phyloP scores from a whole-genome alignment of 768 basidiomycete genomes.

The Calocera cornea region DNA sequence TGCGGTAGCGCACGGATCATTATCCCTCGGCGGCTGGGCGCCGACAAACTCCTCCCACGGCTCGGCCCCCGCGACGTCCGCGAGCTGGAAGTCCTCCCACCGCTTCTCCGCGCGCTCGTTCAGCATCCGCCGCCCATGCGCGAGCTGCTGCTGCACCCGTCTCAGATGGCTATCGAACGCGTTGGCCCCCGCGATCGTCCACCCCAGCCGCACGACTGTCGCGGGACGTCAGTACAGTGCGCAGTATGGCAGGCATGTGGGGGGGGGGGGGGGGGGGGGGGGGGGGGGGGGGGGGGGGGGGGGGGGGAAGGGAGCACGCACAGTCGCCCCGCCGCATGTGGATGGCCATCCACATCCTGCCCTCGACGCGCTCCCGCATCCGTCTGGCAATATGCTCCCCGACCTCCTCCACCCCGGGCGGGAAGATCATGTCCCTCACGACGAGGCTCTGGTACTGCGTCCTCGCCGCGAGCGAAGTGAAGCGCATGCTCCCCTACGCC shows the following conservation, averaged over 20 bases:
- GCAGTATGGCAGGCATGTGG: too few relatives aligned
- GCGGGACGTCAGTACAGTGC: not conserved
- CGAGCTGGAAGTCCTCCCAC: slow-evolving; percentile 22
- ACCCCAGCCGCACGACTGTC: slow-evolving; percentile 19
- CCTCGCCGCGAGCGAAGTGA: not conserved
- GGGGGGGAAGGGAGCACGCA: slow-evolving; percentile 17
- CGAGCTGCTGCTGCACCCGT: slow-evolving; percentile 23
- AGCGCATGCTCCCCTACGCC: not conserved
- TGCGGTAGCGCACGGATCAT: slow-evolving; percentile 10
- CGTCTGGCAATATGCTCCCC: slow-evolving; percentile 3
- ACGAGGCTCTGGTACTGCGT: not conserved
- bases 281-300: too few relatives aligned
- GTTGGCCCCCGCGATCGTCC: slow-evolving; percentile 28
- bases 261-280: too few relatives aligned
- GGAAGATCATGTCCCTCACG: slow-evolving; percentile 7
- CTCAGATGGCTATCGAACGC: slow-evolving; percentile 23
- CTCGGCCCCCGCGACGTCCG: slow-evolving; percentile 13
- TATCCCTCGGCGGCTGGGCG: slow-evolving; percentile 8
- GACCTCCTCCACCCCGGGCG: not conserved
- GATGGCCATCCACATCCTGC: slow-evolving; percentile 31
- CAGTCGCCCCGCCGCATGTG: slow-evolving; percentile 37
- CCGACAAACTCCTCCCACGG: slow-evolving; percentile 5
- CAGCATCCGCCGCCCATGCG: slow-evolving; percentile 18
- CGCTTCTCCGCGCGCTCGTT: not conserved
- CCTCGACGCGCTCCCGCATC: slow-evolving; percentile 12